Base-by-base conservation (phyloP, 768 basidiomycete species). In the Lactarius tabidus region DNA sequence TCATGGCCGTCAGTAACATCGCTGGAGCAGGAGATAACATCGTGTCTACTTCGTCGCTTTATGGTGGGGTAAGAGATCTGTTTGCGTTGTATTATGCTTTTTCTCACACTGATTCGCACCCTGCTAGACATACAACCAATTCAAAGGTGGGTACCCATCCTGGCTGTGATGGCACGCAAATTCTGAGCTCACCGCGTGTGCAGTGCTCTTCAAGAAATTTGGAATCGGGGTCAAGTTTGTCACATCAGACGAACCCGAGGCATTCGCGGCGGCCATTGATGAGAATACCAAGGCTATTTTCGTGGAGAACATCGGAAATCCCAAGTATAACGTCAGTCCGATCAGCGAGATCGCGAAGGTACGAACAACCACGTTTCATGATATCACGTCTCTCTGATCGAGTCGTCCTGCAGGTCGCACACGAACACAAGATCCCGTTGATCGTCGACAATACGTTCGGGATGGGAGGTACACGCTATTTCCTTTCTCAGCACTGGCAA, bases 371-470 rank as follows among this genome's bases (percentile, higher is more conserved):
- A 38, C 8, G 35, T 20, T 17, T 15, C 5, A 20, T 41, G 28
- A 15, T 12, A 8, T 35, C 12, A 9, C 28, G 1, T 20, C 9
- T 20, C 9, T 29, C 28, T 55, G 48, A 35, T 36, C n/a, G 26
- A 65, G 15, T 0, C 39, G 29, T 3, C 12, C 9, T 36, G 10
- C 60, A 88, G 85, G 75, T 90, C 45, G 92, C 92, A 1, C 90
- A 91, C 70, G 80, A 82, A 36, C 78, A 86, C 70, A 81, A 82
- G 0, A 87, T 93, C 28, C 92, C 92, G 1, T 77, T 93, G 52
- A 85, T 93, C 55, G 90, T 93, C 0, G 90, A 91, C 71, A 91
- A 90, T 71, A 91, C 88, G 6, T 89, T 90, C 66, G 90, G 87
- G 52, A 85, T 87, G 76, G 88, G 87, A 69, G 86, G 83, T 73